phyloP scores from a whole-genome alignment of 805 yeast genomes.

The Yarrowia sp. region DNA sequence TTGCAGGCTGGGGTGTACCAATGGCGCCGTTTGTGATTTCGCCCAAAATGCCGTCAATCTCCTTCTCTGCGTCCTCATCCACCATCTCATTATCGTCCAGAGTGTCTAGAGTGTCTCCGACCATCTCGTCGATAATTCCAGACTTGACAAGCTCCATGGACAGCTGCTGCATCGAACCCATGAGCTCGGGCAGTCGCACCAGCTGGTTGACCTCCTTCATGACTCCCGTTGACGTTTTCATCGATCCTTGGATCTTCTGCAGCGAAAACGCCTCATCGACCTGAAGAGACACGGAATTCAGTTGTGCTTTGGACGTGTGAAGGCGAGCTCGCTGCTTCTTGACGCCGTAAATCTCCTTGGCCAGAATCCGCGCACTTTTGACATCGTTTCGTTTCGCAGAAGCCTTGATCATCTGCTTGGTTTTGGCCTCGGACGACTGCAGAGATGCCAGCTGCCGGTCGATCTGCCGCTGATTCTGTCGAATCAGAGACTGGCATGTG shows the following conservation, averaged over 20 bases:
- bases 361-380: constrained; percentile 72
- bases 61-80: constrained; percentile 39
- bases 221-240: constrained; percentile 70
- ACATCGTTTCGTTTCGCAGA: constrained; percentile 74
- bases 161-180: constrained; percentile 77
- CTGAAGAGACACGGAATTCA: constrained; percentile 83
- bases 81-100: constrained; percentile 62
- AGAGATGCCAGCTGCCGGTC: constrained; percentile 72
- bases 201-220: constrained; percentile 86
- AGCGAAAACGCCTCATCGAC: constrained; percentile 87
- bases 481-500: constrained; percentile 70
- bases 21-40: constrained; percentile 49
- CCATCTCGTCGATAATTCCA: constrained; percentile 86
- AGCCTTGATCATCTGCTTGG: constrained; percentile 69
- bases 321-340: constrained; percentile 71
- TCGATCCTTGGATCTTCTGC: constrained; percentile 74
- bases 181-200: constrained; percentile 73
- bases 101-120: constrained; percentile 79
- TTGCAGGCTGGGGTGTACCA: constrained; percentile 51
- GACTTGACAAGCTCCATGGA: constrained; percentile 73
- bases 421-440: constrained; percentile 60
- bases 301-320: constrained; percentile 75
- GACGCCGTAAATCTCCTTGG: constrained; percentile 72
- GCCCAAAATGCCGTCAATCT: constrained; percentile 39
- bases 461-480: constrained; percentile 79